A percentile compares a stretch with the other conserved stretches of the same genome.
phyloP scores from a whole-genome alignment of 306 rosid genomes.

The Vicia sativa region DNA sequence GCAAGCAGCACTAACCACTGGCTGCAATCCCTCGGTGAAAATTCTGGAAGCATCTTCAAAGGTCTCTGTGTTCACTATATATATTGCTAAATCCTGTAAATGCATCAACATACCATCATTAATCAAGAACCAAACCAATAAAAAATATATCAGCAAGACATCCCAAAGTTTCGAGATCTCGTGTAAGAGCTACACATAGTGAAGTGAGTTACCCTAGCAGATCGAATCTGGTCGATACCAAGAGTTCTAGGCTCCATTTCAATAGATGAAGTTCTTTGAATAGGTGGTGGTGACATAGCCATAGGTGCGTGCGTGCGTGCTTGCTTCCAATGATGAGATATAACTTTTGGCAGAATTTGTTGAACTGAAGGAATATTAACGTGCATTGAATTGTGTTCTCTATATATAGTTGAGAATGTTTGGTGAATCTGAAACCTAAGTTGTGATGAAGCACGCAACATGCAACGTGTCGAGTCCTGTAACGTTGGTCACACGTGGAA shows the following conservation, averaged over 20 bases:
- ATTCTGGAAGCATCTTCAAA: constrained; percentile 68
- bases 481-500: constrained; percentile 33
- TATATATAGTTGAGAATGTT: constrained; percentile 17
- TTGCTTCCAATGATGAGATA: too few species aligned
- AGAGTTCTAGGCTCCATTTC: constrained; percentile 85
- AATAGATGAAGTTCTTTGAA: constrained; percentile 69
- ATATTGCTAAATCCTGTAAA: constrained; percentile 63
- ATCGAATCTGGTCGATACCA: constrained; percentile 52
- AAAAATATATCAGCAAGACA: too few species aligned
- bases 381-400: background rate
- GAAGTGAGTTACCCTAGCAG: constrained; percentile 54
- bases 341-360: background rate
- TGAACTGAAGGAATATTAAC: background rate
- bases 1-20: constrained; percentile 51
- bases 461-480: constrained; percentile 32
- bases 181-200: too few species aligned
- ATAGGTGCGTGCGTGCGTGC: background rate
- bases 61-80: constrained; percentile 53
- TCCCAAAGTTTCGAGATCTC: too few species aligned
- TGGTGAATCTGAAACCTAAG: background rate
- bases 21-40: constrained; percentile 75
- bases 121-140: background rate
- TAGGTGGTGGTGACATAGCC: constrained; percentile 30
- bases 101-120: background rate
- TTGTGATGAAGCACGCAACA: constrained; percentile 37